Percentiles rank a stretch among this genome's conserved stretches.
These are phyloP conservation scores for Pterocarpus macrocarpus DNA, from an alignment of 306 rosid species.

Conservation along the genomic window DNA sequence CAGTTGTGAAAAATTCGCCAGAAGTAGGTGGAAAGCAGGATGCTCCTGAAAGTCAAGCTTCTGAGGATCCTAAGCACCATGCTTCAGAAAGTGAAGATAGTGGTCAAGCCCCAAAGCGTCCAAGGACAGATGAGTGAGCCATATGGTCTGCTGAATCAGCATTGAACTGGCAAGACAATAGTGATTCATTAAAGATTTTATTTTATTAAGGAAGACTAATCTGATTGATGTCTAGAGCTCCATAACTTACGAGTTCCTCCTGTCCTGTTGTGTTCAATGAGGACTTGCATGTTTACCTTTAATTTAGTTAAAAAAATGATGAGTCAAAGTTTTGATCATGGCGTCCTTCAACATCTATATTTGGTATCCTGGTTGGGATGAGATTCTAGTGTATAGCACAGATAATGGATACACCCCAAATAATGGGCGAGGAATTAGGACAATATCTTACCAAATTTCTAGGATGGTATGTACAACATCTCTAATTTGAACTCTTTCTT, in stretches of 20 bases:
- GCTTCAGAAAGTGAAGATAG: constrained; percentile 48
- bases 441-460: constrained; percentile 27
- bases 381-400: constrained; percentile 53
- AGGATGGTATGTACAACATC: constrained; percentile 25
- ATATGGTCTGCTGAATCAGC: constrained; percentile 55
- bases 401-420: constrained; percentile 37
- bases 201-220: constrained; percentile 50
- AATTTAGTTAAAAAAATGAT: constrained; percentile 41
- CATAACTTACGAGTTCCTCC: constrained; percentile 32
- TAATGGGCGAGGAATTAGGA: constrained; percentile 36
- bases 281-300: constrained; percentile 40
- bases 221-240: constrained; percentile 55
- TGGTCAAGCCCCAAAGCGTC: constrained; percentile 69
- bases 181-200: constrained; percentile 52
- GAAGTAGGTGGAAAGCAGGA: constrained; percentile 54
- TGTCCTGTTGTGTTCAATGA: constrained; percentile 32
- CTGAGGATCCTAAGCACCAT: constrained; percentile 54
- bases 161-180: constrained; percentile 55
- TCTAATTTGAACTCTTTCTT: constrained; percentile 41
- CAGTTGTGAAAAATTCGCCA: constrained; percentile 44
- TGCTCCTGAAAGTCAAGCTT: constrained; percentile 51
- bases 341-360: constrained; percentile 28
- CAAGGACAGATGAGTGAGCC: constrained; percentile 62
- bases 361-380: constrained; percentile 43
- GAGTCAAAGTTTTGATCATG: constrained; percentile 50